Conservation (phyloP, 805 yeast species). For the Metschnikowia bowlesiae region DNA sequence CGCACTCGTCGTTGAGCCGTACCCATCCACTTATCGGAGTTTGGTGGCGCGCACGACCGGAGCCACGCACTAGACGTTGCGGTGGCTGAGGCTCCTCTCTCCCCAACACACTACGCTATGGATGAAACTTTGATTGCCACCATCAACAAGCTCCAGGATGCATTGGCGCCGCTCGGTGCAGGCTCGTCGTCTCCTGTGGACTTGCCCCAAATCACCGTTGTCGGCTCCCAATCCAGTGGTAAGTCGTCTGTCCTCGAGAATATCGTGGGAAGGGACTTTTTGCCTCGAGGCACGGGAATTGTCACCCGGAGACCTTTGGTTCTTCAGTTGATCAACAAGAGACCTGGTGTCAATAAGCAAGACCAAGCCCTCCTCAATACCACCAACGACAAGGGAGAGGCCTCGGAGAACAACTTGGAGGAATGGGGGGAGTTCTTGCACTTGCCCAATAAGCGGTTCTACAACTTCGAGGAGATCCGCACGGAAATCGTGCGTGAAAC, state of each 20-base stretch:
- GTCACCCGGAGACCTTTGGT: conserved; percentile 87
- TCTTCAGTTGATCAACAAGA: conserved; percentile 70
- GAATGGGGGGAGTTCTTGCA: conserved; percentile 99
- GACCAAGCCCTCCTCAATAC: conserved; percentile 40
- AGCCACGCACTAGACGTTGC: neutral
- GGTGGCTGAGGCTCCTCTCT: neutral
- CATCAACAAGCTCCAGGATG: conserved; percentile 89
- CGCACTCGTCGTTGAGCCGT: neutral
- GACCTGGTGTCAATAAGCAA: conserved; percentile 32
- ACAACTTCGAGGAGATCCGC: conserved; percentile 84
- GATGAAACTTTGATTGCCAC: conserved; percentile 77
- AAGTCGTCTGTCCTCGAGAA: conserved; percentile 87
- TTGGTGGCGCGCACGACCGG: conserved; percentile 9
- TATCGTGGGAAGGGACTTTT: conserved; percentile 85
- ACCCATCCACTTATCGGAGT: conserved; percentile 1
- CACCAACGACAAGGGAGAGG: conserved; percentile 41
- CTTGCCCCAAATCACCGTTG: conserved; percentile 92
- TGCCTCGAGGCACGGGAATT: conserved; percentile 90
- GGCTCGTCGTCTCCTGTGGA: conserved; percentile 87
- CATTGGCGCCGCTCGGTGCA: conserved; percentile 93
- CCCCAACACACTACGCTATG: conserved; percentile 36
- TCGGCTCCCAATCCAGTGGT: conserved; percentile 88
- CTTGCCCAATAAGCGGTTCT: conserved; percentile 81
- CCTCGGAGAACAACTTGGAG: conserved; percentile 64
- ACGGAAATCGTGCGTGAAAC: conserved; percentile 89